A percentile compares a stretch with the other conserved stretches of the same genome.
Evolutionary conservation across 148 eudicot species (phyloP).

Genomic region (Rhododendron mucronatum): DNA sequence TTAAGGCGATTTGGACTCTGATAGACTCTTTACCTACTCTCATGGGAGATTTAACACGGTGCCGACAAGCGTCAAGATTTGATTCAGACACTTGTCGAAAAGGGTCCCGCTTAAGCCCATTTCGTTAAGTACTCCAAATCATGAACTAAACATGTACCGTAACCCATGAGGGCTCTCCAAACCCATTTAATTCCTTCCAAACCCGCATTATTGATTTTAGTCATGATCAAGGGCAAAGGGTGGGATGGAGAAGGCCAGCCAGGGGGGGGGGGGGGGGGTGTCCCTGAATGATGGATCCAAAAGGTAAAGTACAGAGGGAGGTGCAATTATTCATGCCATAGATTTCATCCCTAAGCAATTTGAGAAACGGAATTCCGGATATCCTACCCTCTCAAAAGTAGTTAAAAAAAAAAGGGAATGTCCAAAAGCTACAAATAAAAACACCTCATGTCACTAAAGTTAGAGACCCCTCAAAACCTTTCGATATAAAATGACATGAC

Average conservation of each 20-base stretch:
- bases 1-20: no score
- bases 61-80: background rate
- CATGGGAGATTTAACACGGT: background rate
- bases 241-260: background rate
- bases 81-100: background rate
- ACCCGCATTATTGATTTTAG: background rate
- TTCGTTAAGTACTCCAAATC: slow-evolving; percentile 12
- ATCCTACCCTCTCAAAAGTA: background rate
- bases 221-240: background rate
- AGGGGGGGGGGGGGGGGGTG: background rate
- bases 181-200: slow-evolving; percentile 7
- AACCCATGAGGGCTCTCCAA: slow-evolving; percentile 17
- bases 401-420: background rate
- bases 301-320: slow-evolving; percentile 29
- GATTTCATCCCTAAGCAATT: slow-evolving; percentile 30
- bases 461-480: background rate
- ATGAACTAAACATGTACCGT: slow-evolving; percentile 20
- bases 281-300: slow-evolving; percentile 34
- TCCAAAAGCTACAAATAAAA: slow-evolving; percentile 13
- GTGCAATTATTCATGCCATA: slow-evolving; percentile 33
- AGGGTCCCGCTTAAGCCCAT: slow-evolving; percentile 4
- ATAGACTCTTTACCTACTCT: background rate
- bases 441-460: background rate
- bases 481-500: background rate
- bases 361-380: background rate